These are phyloP conservation scores for Cercospora sojina DNA, from an alignment of 2,329 filamentous ascomycete genomes.

Conservation along the genomic window DNA sequence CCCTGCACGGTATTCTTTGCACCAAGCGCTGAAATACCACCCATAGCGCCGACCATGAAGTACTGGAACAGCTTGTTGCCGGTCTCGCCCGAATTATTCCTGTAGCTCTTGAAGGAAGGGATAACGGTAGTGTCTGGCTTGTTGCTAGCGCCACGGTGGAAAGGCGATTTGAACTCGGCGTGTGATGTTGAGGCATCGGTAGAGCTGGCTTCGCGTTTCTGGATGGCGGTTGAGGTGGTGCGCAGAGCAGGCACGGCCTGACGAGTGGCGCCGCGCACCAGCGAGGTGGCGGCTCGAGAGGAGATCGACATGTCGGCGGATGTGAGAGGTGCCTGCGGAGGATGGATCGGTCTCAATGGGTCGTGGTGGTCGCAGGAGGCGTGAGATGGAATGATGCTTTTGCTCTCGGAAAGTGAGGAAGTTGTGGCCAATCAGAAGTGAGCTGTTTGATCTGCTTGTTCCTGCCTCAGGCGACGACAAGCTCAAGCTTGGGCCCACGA, in stretches of 20 bases:
- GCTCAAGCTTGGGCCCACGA: neutral
- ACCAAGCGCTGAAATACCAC: conserved; percentile 84
- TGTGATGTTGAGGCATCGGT: conserved; percentile 39
- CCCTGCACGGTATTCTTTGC: conserved; percentile 98
- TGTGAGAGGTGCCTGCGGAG: conserved; percentile 25
- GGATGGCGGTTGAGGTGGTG: conserved; percentile 45
- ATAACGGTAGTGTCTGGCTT: conserved; percentile 64
- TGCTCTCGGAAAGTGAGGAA: conserved; percentile 5
- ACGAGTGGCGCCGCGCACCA: conserved; percentile 49
- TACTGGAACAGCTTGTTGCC: conserved; percentile 89
- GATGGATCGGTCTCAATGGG: conserved; percentile 26
- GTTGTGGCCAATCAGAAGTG: neutral
- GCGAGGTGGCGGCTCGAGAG: conserved; percentile 47
- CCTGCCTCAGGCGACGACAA: neutral
- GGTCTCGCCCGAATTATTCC: conserved; percentile 64
- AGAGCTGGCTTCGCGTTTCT: conserved; percentile 41
- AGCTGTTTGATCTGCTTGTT: neutral
- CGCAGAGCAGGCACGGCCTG: conserved; percentile 49
- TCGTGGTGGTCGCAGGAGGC: conserved; percentile 10
- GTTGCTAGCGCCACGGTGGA: conserved; percentile 46
- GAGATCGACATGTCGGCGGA: conserved; percentile 51
- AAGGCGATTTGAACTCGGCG: conserved; percentile 55
- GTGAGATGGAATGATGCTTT: conserved; percentile 14
- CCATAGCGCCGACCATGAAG: conserved; percentile 98
- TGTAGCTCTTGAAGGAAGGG: conserved; percentile 87